Evolutionary conservation across 164 flowering plant genomes (phyloP), one percentile per base, ranked within the genome.

Genomic region (Dillenia turbinata): DNA sequence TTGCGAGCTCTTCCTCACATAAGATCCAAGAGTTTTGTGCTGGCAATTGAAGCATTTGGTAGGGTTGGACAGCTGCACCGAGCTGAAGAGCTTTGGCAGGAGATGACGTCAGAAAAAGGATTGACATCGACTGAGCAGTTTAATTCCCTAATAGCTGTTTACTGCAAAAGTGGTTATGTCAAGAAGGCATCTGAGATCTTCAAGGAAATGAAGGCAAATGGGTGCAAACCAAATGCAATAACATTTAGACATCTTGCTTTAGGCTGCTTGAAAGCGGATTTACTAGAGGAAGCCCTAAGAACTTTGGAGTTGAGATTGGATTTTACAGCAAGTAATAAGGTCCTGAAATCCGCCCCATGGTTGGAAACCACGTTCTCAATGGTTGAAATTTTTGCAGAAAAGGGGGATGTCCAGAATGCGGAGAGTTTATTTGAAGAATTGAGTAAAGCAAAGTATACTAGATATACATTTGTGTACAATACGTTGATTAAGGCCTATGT

Each of bases 1-100:
- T 62, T 91, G 47, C 71, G 69, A 69, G 71, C 69, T 24, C 79
- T 81, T 15, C 81, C 89, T 12, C 58, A 77, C 69, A 77, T 89
- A 61, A 77, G 80, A 69, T 59, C 80, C 16, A 89, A 87, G 77
- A 88, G 94, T 75, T 92, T 72, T 68, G 66, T 88, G 40, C 66
- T 92, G 62, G 94, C 81, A n/a, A 85, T 89, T 62, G 97, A 92
- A 79, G 92, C 97, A 68, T 84, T 84, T 75, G 97, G 99, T 47
- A 80, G 85, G 72, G 71, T 81, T 40, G 87, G 90, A 15, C 69
- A 70, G 56, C 50, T 88, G 16, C 57, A 54, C 56, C 80, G 83
- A 67, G 90, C 96, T 47, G 97, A 92, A 79, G 89, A 88, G 61
- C 74, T 92, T 44, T 92, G 90, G 87, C 43, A 47, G 10, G 89